These are phyloP conservation scores for Trametopsis cervina DNA, from an alignment of 768 basidiomycete species.

Conservation along the genomic window DNA sequence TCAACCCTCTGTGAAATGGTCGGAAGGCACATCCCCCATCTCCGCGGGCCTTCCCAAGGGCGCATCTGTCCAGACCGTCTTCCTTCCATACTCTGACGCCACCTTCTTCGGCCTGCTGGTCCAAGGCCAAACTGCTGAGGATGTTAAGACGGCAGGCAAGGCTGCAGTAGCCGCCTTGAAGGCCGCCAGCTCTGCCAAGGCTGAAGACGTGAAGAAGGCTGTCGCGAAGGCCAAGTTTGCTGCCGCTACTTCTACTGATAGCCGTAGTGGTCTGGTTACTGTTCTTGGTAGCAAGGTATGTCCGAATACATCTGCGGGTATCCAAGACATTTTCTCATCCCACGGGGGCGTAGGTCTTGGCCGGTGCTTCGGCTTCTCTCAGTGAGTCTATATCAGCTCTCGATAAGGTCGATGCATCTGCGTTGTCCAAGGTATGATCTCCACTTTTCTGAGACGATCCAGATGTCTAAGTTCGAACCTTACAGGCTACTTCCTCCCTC, in stretches of 20 bases:
- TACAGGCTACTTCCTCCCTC: constrained; percentile 58
- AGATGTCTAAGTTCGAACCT: background rate
- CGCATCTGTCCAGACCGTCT: constrained; percentile 63
- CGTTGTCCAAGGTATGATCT: constrained; percentile 61
- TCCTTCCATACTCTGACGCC: constrained; percentile 90
- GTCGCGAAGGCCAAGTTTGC: constrained; percentile 85
- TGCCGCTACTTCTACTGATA: constrained; percentile 64
- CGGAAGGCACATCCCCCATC: constrained; percentile 63
- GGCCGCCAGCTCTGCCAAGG: constrained; percentile 32
- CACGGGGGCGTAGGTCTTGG: constrained; percentile 46
- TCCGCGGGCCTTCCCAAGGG: constrained; percentile 50
- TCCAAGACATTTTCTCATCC: constrained; percentile 2
- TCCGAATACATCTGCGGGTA: constrained; percentile 6
- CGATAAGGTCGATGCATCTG: constrained; percentile 58
- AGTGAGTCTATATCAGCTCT: constrained; percentile 60
- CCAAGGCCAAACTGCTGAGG: constrained; percentile 55
- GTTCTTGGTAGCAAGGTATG: constrained; percentile 60
- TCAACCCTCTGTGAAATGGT: constrained; percentile 81
- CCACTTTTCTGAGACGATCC: background rate
- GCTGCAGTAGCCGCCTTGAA: constrained; percentile 63
- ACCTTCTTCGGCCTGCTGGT: constrained; percentile 79
- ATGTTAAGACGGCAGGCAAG: constrained; percentile 62
- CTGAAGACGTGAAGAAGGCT: constrained; percentile 75
- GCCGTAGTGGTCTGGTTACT: constrained; percentile 56
- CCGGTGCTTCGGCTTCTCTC: constrained; percentile 47